Conservation (phyloP, 352 stramenopile genomes). For the Lagenidium sp. region DNA sequence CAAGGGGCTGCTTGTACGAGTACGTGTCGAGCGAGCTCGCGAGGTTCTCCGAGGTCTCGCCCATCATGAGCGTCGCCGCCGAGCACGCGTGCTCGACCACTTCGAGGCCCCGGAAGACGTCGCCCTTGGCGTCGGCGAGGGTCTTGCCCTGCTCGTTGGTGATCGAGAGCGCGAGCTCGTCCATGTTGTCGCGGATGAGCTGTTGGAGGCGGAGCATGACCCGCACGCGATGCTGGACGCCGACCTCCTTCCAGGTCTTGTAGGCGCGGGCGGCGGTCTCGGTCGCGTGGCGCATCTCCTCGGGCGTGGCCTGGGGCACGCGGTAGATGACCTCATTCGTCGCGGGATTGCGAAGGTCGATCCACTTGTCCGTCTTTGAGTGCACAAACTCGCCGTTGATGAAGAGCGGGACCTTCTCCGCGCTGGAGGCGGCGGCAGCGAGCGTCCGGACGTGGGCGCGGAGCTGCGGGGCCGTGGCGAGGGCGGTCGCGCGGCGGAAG, state of each 20-base stretch:
- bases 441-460: constrained; percentile 1
- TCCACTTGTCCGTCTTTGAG: constrained; percentile 88
- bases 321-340: constrained; percentile 85
- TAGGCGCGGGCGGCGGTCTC: constrained; percentile 77
- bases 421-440: constrained; percentile 7
- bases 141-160: constrained; percentile 93
- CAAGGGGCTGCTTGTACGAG: constrained; percentile 94
- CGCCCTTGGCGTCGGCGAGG: constrained; percentile 90
- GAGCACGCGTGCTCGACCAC: constrained; percentile 76
- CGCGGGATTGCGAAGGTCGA: constrained; percentile 88
- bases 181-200: constrained; percentile 92
- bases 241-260: constrained; percentile 89
- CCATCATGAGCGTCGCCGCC: constrained; percentile 86
- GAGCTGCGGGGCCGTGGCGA: constrained; percentile 1
- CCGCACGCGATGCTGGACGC: constrained; percentile 90
- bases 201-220: constrained; percentile 96
- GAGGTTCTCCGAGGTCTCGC: constrained; percentile 92
- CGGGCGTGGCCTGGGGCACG: constrained; percentile 81
- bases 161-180: constrained; percentile 93
- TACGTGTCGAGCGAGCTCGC: constrained; percentile 92
- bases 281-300: constrained; percentile 85
- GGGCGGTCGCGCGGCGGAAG: constrained; percentile 10
- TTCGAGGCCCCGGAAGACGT: constrained; percentile 95
- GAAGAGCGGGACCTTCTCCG: constrained; percentile 60
- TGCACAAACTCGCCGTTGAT: constrained; percentile 92